Percentiles rank a stretch among this genome's conserved stretches.
These are phyloP conservation scores for Lipomyces mesembrius DNA, from an alignment of 805 yeast genomes.

Conservation along the genomic window DNA sequence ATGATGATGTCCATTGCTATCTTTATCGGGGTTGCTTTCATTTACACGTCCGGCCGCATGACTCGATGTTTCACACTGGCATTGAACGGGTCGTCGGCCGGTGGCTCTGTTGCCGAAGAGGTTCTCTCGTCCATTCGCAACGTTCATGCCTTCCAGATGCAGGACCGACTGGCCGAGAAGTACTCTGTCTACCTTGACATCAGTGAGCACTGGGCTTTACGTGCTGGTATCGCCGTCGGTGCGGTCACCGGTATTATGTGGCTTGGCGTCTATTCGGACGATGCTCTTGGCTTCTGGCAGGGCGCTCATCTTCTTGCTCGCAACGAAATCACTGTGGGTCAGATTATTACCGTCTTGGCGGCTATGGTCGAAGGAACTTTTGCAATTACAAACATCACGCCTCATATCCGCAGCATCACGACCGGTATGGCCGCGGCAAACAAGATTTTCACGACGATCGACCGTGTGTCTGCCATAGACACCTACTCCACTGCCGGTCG, in stretches of 20 bases:
- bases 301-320: conserved; percentile 48
- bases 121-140: conserved; percentile 41
- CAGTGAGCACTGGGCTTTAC: conserved; percentile 35
- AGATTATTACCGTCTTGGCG: conserved; percentile 45
- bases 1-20: conserved; percentile 38
- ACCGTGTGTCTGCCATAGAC: conserved; percentile 51
- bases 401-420: conserved; percentile 47
- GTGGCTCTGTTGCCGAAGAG: conserved; percentile 45
- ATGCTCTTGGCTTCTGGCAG: conserved; percentile 52
- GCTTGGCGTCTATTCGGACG: conserved; percentile 47
- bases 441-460: conserved; percentile 50
- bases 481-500: conserved; percentile 39
- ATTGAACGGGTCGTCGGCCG: conserved; percentile 39
- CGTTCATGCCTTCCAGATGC: conserved; percentile 43
- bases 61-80: conserved; percentile 29
- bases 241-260: conserved; percentile 49
- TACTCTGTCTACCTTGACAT: conserved; percentile 37
- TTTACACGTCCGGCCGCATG: conserved; percentile 34
- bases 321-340: conserved; percentile 46
- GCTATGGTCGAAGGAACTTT: conserved; percentile 46
- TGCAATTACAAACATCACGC: conserved; percentile 50
- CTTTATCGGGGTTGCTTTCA: conserved; percentile 31
- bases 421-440: conserved; percentile 50
- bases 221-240: conserved; percentile 40
- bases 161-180: conserved; percentile 38